These are phyloP conservation scores for Uromyces viciae-fabae DNA, from an alignment of 1,284 basidiomycete species.

Conservation along the genomic window DNA sequence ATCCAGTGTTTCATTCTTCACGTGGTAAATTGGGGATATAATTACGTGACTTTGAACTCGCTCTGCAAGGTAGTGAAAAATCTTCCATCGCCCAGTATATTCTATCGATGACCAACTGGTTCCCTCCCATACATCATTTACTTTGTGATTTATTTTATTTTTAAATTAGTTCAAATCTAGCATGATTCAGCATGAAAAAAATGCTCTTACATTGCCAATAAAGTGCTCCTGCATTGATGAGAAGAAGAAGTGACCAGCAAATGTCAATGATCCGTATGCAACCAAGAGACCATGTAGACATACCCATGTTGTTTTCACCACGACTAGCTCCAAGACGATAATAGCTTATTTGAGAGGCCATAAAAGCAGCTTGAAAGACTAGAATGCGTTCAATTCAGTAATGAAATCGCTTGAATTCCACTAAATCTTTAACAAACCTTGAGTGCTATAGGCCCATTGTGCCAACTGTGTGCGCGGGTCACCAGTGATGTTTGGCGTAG, in stretches of 20 bases:
- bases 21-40: constrained; percentile 60
- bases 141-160: constrained; percentile 42
- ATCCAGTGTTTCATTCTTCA: constrained; percentile 61
- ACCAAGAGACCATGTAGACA: no score
- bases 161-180: no score
- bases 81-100: constrained; percentile 65
- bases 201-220: constrained; percentile 49
- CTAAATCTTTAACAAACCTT: constrained; percentile 41
- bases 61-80: constrained; percentile 61
- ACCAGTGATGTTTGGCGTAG: constrained; percentile 37
- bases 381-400: no score
- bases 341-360: constrained; percentile 63
- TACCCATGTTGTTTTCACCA: constrained; percentile 64
- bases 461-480: constrained; percentile 34
- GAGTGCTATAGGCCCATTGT: constrained; percentile 47
- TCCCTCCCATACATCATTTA: constrained; percentile 68
- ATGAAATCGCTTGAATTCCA: constrained; percentile 55
- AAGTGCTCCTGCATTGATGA: constrained; percentile 45
- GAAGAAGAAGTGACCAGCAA: no score
- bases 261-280: no score
- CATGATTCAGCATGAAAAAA: background rate
- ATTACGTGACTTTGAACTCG: constrained; percentile 60
- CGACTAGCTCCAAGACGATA: constrained; percentile 63
- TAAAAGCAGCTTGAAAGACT: constrained; percentile 61
- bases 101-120: constrained; percentile 64